Evolutionary conservation across 768 basidiomycete species (phyloP).

Genomic region (Boletus barrowsii): DNA sequence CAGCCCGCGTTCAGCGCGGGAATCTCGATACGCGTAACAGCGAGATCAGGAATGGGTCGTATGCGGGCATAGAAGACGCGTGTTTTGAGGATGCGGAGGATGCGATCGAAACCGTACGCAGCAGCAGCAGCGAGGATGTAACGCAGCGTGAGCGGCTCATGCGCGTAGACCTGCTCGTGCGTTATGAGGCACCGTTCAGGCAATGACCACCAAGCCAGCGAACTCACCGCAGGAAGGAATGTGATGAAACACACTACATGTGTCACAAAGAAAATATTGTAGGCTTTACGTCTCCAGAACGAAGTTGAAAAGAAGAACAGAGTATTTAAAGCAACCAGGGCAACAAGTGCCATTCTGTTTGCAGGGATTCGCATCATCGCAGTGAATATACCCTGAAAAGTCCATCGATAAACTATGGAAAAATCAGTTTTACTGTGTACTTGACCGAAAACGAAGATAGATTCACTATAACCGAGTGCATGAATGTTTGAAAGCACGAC

Average conservation of each 20-base stretch:
- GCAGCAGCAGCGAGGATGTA: slow-evolving; percentile 40
- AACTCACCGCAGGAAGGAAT: slow-evolving; percentile 38
- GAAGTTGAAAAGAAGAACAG: slow-evolving; percentile 40
- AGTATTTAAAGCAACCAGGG: slow-evolving; percentile 34
- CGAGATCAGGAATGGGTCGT: slow-evolving; percentile 42
- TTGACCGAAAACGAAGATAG: background rate
- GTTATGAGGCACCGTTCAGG: background rate
- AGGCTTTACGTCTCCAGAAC: slow-evolving; percentile 39
- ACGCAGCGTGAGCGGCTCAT: slow-evolving; percentile 30
- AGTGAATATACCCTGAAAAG: slow-evolving; percentile 18
- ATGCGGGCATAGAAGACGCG: slow-evolving; percentile 44
- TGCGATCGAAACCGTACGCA: slow-evolving; percentile 45
- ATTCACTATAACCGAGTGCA: slow-evolving; percentile 39
- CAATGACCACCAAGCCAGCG: slow-evolving; percentile 6
- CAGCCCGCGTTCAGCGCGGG: slow-evolving; percentile 48
- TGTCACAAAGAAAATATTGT: slow-evolving; percentile 41
- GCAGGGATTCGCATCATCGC: slow-evolving; percentile 5
- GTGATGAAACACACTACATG: slow-evolving; percentile 43
- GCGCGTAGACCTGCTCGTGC: slow-evolving; percentile 23
- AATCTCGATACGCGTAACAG: slow-evolving; percentile 46
- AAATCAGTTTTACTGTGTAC: background rate
- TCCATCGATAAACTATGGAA: slow-evolving; percentile 29
- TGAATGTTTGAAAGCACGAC: slow-evolving; percentile 43
- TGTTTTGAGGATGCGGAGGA: slow-evolving; percentile 46
- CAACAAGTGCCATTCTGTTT: slow-evolving; percentile 32